Evolutionary conservation across 768 basidiomycete species (phyloP).

Genomic region (Fomitopsis serialis): DNA sequence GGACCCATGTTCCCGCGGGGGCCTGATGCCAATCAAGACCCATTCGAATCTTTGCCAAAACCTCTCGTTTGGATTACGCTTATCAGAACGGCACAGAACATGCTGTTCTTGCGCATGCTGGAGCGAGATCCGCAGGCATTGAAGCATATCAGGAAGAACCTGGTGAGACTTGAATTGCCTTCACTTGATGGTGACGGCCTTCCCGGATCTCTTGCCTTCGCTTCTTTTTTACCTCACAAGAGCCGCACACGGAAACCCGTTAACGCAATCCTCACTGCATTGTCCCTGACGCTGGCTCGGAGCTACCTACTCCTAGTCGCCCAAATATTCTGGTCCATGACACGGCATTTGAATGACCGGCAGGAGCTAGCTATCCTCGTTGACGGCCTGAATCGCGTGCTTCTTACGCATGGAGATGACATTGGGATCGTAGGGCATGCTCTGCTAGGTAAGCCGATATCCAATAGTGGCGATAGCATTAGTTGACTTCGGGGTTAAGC

Average conservation of each 20-base stretch:
- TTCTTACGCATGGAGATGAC: constrained; percentile 66
- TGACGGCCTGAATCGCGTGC: constrained; percentile 66
- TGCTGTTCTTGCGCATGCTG: constrained; percentile 59
- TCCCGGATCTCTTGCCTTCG: constrained; percentile 46
- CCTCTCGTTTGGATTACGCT: constrained; percentile 51
- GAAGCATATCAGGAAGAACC: constrained; percentile 58
- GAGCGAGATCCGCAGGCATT: constrained; percentile 65
- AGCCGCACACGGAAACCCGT: constrained; percentile 2
- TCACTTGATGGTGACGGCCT: constrained; percentile 29
- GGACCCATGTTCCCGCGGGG: constrained; percentile 59
- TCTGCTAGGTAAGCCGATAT: constrained; percentile 51
- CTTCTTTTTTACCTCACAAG: constrained; percentile 12
- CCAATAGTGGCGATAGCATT: background rate
- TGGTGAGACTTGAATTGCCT: constrained; percentile 57
- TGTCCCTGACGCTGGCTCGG: constrained; percentile 60
- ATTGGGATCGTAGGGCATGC: constrained; percentile 73
- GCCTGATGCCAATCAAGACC: constrained; percentile 19
- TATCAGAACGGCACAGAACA: constrained; percentile 67
- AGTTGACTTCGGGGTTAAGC: constrained; percentile 30
- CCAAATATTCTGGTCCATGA: constrained; percentile 69
- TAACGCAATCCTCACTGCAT: constrained; percentile 27
- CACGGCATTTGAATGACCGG: constrained; percentile 64
- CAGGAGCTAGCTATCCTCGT: constrained; percentile 60
- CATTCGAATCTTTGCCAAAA: constrained; percentile 31
- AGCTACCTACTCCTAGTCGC: constrained; percentile 65